Conservation (phyloP, 768 basidiomycete genomes). For the Tylopilus felleus region DNA sequence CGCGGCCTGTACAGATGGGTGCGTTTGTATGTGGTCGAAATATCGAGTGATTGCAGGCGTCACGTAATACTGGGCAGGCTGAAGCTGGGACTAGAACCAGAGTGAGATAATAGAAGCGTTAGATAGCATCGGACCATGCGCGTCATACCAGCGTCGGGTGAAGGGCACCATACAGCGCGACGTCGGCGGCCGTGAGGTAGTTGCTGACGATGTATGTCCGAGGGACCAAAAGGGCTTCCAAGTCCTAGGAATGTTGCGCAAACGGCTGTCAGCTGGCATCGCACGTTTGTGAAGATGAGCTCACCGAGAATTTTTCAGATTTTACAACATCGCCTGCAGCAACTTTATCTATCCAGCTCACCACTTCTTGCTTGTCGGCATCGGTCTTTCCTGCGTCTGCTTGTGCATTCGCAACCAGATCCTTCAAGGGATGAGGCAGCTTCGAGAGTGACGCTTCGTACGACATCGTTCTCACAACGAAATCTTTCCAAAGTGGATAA, state of each 20-base stretch:
- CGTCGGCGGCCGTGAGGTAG: slow-evolving; percentile 84
- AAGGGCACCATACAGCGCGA: slow-evolving; percentile 86
- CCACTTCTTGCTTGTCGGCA: slow-evolving; percentile 60
- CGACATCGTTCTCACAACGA: slow-evolving; percentile 43
- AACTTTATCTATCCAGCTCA: slow-evolving; percentile 68
- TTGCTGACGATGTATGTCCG: slow-evolving; percentile 85
- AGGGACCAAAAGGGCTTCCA: slow-evolving; percentile 68
- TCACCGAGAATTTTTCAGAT: slow-evolving; percentile 49
- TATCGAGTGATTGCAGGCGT: slow-evolving; percentile 86
- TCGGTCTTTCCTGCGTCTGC: slow-evolving; percentile 51
- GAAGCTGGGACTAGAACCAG: slow-evolving; percentile 56
- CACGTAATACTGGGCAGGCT: slow-evolving; percentile 70
- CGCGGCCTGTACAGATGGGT: slow-evolving; percentile 56
- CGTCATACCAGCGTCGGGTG: slow-evolving; percentile 72
- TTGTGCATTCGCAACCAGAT: slow-evolving; percentile 47
- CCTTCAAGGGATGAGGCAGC: slow-evolving; percentile 46
- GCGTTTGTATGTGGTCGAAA: slow-evolving; percentile 90
- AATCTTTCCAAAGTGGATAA: slow-evolving; percentile 7
- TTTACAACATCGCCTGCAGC: slow-evolving; percentile 46
- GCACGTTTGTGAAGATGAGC: slow-evolving; percentile 1
- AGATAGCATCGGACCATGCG: neutral
- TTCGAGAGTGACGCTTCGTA: slow-evolving; percentile 49
- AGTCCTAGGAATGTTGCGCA: slow-evolving; percentile 43
- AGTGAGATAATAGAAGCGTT: slow-evolving; percentile 9
- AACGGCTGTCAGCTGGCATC: neutral